Conservation (phyloP, 441 rosid genomes). For the Croton laevigatus region DNA sequence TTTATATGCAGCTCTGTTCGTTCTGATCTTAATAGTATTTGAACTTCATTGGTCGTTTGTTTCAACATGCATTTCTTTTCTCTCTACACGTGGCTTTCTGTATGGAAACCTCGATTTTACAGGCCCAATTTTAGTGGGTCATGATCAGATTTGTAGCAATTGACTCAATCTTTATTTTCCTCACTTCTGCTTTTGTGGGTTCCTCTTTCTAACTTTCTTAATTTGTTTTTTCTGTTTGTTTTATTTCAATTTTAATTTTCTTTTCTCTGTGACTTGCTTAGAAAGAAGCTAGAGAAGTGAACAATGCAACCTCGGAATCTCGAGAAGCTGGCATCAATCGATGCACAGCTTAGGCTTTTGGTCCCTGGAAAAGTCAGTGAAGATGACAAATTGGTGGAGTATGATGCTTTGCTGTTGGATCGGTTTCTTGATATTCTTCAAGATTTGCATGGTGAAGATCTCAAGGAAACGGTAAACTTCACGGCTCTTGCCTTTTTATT, state of each 20-base stretch:
- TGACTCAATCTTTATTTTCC: neutral
- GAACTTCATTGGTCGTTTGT: neutral
- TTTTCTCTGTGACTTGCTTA: neutral
- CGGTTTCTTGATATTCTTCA: slow-evolving; percentile 95
- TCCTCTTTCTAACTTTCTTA: neutral
- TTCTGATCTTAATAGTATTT: neutral
- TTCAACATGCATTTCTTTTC: slow-evolving; percentile 3
- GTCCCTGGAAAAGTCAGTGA: slow-evolving; percentile 85
- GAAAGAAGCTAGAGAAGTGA: neutral
- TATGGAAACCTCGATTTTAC: neutral
- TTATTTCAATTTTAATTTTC: neutral
- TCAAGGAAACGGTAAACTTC: slow-evolving; percentile 67
- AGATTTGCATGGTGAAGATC: slow-evolving; percentile 91
- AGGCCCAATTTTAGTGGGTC: slow-evolving; percentile 14
- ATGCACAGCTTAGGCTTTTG: slow-evolving; percentile 79
- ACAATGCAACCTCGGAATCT: slow-evolving; percentile 35
- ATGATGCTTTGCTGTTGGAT: slow-evolving; percentile 88
- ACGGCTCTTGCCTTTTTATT: neutral
- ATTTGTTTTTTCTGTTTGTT: neutral
- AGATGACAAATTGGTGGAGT: slow-evolving; percentile 92
- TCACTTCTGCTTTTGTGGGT: neutral
- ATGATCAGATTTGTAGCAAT: neutral
- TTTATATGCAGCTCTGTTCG: neutral
- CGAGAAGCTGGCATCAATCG: slow-evolving; percentile 92
- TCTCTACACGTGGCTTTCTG: neutral